Evolutionary conservation across 2,329 filamentous ascomycete genomes (phyloP).

Genomic region (Fusarium longipes): DNA sequence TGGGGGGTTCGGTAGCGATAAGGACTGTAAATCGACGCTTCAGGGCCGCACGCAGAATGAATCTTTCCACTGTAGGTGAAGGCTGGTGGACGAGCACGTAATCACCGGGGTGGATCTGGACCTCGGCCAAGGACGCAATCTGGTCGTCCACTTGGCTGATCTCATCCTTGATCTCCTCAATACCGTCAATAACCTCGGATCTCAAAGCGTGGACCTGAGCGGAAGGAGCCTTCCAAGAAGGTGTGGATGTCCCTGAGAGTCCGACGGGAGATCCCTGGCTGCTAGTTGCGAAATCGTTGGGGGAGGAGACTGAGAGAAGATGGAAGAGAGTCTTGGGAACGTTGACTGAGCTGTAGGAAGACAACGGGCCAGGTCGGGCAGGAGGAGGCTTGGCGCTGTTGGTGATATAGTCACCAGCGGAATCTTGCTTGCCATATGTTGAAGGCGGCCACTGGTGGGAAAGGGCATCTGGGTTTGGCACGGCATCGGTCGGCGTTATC

Average conservation of each 20-base stretch:
- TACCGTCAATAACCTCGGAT: slow-evolving; percentile 91
- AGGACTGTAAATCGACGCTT: slow-evolving; percentile 95
- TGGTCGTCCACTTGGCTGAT: slow-evolving; percentile 93
- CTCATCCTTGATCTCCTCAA: slow-evolving; percentile 96
- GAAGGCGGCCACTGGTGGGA: slow-evolving; percentile 48
- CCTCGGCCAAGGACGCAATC: slow-evolving; percentile 87
- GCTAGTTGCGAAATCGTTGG: slow-evolving; percentile 54
- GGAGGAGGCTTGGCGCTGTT: slow-evolving; percentile 46
- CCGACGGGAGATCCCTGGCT: slow-evolving; percentile 60
- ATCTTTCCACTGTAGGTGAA: slow-evolving; percentile 87
- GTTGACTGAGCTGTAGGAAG: slow-evolving; percentile 72
- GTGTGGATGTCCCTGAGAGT: slow-evolving; percentile 63
- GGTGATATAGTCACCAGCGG: slow-evolving; percentile 46
- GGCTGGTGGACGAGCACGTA: slow-evolving; percentile 91
- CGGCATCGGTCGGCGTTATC: slow-evolving; percentile 55
- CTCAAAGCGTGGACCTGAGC: slow-evolving; percentile 76
- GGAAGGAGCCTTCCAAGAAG: slow-evolving; percentile 54
- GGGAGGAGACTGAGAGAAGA: slow-evolving; percentile 78
- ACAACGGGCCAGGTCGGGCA: slow-evolving; percentile 70
- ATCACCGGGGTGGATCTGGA: slow-evolving; percentile 93
- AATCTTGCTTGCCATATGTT: slow-evolving; percentile 52
- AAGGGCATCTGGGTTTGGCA: slow-evolving; percentile 44
- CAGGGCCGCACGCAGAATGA: slow-evolving; percentile 85
- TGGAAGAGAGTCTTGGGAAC: slow-evolving; percentile 86
- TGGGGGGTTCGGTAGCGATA: slow-evolving; percentile 74